Conservation (phyloP, 352 stramenopile species). For the Phytophthora sojae region DNA sequence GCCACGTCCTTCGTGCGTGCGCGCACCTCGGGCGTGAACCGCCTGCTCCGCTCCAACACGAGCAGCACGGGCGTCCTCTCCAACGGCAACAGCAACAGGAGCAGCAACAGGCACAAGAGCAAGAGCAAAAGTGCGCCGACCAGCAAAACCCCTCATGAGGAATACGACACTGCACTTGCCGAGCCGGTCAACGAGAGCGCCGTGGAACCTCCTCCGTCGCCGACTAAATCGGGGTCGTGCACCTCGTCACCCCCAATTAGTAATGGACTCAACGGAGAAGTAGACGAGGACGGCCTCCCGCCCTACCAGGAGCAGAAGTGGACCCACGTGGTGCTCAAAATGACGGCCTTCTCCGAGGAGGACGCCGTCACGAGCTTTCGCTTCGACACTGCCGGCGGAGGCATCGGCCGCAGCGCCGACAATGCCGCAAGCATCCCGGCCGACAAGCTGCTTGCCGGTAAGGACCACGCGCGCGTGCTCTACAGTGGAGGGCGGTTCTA, state of each 20-base stretch:
- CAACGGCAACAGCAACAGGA: slow-evolving; percentile 17
- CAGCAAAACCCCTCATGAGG: slow-evolving; percentile 27
- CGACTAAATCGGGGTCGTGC: slow-evolving; percentile 19
- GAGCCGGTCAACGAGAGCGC: slow-evolving; percentile 27
- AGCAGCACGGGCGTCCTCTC: slow-evolving; percentile 37
- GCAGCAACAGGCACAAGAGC: not conserved
- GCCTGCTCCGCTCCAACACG: slow-evolving; percentile 57
- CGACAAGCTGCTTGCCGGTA: slow-evolving; percentile 63
- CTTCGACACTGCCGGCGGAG: slow-evolving; percentile 58
- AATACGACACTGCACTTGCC: slow-evolving; percentile 7
- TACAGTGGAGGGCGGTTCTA: slow-evolving; percentile 74
- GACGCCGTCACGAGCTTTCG: slow-evolving; percentile 80
- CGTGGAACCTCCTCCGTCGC: slow-evolving; percentile 18
- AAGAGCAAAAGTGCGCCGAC: slow-evolving; percentile 35
- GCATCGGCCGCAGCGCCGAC: slow-evolving; percentile 53
- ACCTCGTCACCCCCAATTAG: slow-evolving; percentile 22
- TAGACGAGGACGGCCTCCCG: slow-evolving; percentile 37
- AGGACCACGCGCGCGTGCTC: slow-evolving; percentile 66
- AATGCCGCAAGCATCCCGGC: slow-evolving; percentile 80
- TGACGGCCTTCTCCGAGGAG: slow-evolving; percentile 82
- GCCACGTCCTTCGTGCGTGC: slow-evolving; percentile 59
- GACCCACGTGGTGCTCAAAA: slow-evolving; percentile 85
- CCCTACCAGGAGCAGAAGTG: slow-evolving; percentile 55
- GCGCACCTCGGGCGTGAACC: slow-evolving; percentile 69
- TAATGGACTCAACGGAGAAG: slow-evolving; percentile 20